Evolutionary conservation across 768 basidiomycete species (phyloP).

Genomic region (Macrolepiota albuminosa): DNA sequence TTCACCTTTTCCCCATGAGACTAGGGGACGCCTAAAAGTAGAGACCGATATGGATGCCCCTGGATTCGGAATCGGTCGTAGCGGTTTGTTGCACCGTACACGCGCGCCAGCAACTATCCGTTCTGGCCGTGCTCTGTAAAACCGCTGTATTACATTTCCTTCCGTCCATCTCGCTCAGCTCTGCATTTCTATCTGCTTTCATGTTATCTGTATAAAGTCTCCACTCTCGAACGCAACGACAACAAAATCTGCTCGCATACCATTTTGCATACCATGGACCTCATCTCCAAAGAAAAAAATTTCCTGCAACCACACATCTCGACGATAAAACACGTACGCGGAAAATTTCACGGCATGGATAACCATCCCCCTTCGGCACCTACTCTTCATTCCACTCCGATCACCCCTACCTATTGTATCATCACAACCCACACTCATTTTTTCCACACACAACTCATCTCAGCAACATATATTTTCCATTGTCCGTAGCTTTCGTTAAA

Average conservation of each 20-base stretch:
- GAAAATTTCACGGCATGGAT: constrained; percentile 7
- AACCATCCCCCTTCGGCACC: background rate
- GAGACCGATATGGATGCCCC: constrained; percentile 51
- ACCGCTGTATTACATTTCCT: background rate
- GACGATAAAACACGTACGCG: background rate
- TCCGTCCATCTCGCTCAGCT: background rate
- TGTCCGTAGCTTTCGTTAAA: constrained; percentile 14
- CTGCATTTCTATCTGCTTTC: constrained; percentile 5
- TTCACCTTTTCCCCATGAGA: constrained; percentile 24
- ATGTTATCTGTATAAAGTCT: constrained; percentile 2
- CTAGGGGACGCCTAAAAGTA: constrained; percentile 50
- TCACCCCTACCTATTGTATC: constrained; percentile 7
- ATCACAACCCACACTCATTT: background rate
- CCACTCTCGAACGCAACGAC: background rate
- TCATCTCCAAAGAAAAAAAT: background rate
- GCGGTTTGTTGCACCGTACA: constrained; percentile 50
- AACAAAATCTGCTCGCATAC: constrained; percentile 4
- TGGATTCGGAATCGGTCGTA: constrained; percentile 61
- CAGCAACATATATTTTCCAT: constrained; percentile 15
- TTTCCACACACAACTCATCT: constrained; percentile 9
- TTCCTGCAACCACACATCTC: background rate
- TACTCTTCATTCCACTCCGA: background rate
- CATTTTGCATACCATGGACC: constrained; percentile 7
- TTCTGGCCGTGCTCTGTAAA: constrained; percentile 14
- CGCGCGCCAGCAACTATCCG: constrained; percentile 16